These are phyloP conservation scores for Fusarium sp. DNA, from an alignment of 2,329 filamentous ascomycete genomes.

Conservation along the genomic window DNA sequence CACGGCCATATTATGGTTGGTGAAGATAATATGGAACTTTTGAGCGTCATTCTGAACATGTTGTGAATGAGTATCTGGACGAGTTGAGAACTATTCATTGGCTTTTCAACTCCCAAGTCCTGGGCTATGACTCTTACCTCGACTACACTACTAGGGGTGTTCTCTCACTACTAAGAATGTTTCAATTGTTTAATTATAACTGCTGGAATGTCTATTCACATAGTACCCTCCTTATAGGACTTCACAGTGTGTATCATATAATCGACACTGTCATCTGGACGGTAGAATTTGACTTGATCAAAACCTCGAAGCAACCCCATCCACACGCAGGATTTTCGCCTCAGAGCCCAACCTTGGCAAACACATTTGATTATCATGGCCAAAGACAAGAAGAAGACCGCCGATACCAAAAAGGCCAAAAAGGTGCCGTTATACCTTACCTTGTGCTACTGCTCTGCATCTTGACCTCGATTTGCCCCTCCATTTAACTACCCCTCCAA, in stretches of 20 bases:
- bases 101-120: neutral
- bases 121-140: too few relatives aligned
- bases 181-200: neutral
- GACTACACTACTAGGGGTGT: neutral
- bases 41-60: neutral
- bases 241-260: conserved; percentile 5
- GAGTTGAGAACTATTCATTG: neutral
- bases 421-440: conserved; percentile 53
- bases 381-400: conserved; percentile 66
- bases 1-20: neutral
- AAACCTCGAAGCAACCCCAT: conserved; percentile 44
- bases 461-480: conserved; percentile 20
- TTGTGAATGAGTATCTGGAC: neutral
- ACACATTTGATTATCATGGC: conserved; percentile 54
- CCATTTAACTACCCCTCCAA: conserved; percentile 39
- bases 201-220: neutral
- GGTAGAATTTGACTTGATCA: conserved; percentile 47
- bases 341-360: conserved; percentile 22
- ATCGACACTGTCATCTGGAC: conserved; percentile 38
- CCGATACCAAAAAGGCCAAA: conserved; percentile 64
- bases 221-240: too few relatives aligned
- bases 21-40: neutral
- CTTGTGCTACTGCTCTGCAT: conserved; percentile 18
- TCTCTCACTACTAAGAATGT: neutral
- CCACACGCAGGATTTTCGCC: conserved; percentile 43